Evolutionary conservation across 1,139 yeast genomes (phyloP).

Genomic region (Lodderomyces elongisporus): DNA sequence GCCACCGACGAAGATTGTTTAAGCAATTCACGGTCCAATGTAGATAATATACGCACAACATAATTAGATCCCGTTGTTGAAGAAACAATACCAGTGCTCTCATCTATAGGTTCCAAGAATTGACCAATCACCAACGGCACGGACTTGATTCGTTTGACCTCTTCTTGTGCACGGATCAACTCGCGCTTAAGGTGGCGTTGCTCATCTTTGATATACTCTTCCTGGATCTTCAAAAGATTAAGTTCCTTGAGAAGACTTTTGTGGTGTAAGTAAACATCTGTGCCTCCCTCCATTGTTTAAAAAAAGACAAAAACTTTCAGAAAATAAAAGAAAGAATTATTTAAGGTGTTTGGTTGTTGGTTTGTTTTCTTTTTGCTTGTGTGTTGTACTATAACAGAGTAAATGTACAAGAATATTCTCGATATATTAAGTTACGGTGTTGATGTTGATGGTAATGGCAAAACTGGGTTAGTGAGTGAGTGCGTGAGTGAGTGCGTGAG

Average conservation of each 20-base stretch:
- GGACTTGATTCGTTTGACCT: slow-evolving; percentile 93
- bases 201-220: slow-evolving; percentile 95
- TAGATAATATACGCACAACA: slow-evolving; percentile 89
- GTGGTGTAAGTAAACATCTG: slow-evolving; percentile 73
- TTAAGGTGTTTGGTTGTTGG: no score
- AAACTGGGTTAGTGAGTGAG: no score
- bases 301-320: no score
- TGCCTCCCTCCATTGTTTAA: slow-evolving; percentile 1
- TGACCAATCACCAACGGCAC: slow-evolving; percentile 98
- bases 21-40: slow-evolving; percentile 88
- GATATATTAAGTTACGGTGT: no score
- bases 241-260: slow-evolving; percentile 87
- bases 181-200: slow-evolving; percentile 95
- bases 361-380: no score
- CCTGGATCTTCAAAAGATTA: slow-evolving; percentile 79
- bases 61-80: slow-evolving; percentile 97
- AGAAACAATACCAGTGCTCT: slow-evolving; percentile 92
- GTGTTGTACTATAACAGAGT: neutral
- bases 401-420: no score
- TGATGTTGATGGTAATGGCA: no score
- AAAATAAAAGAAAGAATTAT: no score
- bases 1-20: slow-evolving; percentile 97
- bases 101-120: slow-evolving; percentile 95
- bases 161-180: slow-evolving; percentile 94
- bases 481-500: no score